Conservation (phyloP, 805 yeast genomes). For the Hanseniaspora pseudoguilliermondii region DNA sequence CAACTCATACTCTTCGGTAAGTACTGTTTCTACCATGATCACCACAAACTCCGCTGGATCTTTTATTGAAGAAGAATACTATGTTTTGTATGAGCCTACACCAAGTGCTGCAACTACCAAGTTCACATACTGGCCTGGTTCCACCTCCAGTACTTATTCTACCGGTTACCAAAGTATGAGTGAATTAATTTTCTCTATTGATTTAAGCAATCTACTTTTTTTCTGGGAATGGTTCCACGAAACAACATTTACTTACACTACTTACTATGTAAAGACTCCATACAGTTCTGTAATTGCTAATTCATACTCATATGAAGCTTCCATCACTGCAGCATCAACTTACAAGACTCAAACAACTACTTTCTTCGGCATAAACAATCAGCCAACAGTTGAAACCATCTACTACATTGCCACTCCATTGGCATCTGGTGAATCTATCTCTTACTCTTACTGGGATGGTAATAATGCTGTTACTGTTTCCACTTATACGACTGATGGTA, state of each 20-base stretch:
- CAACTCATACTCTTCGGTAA: not conserved
- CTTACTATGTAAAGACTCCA: conserved; percentile 7
- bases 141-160: not conserved
- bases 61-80: not conserved
- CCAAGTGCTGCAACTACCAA: not conserved
- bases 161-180: not conserved
- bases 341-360: conserved; percentile 11
- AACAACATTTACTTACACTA: not conserved
- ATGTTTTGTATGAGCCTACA: not conserved
- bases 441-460: conserved; percentile 1
- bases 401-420: conserved; percentile 7
- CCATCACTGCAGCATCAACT: conserved; percentile 12
- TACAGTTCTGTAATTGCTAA: not conserved
- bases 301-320: not conserved
- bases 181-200: not conserved
- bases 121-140: conserved; percentile 1
- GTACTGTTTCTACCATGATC: not conserved
- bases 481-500: conserved; percentile 2
- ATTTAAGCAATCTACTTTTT: not conserved
- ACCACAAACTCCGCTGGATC: not conserved
- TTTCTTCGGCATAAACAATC: conserved; percentile 13
- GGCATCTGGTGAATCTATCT: not conserved
- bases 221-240: conserved; percentile 2
- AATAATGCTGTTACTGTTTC: not conserved
- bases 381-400: conserved; percentile 10